phyloP scores from a whole-genome alignment of 371 early-diverging fungal species.

The Apophysomyces elegans region DNA sequence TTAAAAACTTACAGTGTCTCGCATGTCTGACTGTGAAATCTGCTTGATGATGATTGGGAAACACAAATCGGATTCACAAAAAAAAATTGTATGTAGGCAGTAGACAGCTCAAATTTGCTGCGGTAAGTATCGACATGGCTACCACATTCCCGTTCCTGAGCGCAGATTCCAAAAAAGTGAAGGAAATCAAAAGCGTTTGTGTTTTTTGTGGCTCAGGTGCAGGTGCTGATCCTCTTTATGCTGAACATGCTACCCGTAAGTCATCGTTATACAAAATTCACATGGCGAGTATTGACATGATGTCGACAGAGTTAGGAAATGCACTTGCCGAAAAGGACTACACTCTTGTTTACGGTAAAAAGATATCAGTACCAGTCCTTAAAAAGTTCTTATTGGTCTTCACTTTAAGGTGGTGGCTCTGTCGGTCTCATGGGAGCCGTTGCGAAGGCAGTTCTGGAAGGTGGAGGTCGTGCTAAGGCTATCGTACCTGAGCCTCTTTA shows the following conservation, averaged over 20 bases:
- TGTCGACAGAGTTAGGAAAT: conserved; percentile 61
- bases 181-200: conserved; percentile 58
- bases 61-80: too few relatives aligned
- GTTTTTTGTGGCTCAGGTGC: conserved; percentile 77
- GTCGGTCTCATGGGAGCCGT: conserved; percentile 83
- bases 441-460: conserved; percentile 64
- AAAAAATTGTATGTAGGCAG: too few relatives aligned
- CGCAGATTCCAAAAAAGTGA: conserved; percentile 8
- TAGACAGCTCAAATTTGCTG: not conserved
- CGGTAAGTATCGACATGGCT: not conserved
- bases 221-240: conserved; percentile 62
- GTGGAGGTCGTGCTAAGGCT: conserved; percentile 62
- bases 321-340: conserved; percentile 64
- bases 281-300: not conserved
- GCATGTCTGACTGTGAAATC: too few relatives aligned
- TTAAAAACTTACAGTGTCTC: too few relatives aligned
- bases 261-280: not conserved
- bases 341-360: conserved; percentile 80
- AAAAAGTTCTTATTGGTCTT: not conserved
- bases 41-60: too few relatives aligned
- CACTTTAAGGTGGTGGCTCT: conserved; percentile 69
- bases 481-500: conserved; percentile 78
- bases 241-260: conserved; percentile 58
- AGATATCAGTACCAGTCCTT: not conserved
- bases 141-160: conserved; percentile 20